Base-by-base conservation (phyloP, 257 asterid genomes). In the Verbascum thapsus region DNA sequence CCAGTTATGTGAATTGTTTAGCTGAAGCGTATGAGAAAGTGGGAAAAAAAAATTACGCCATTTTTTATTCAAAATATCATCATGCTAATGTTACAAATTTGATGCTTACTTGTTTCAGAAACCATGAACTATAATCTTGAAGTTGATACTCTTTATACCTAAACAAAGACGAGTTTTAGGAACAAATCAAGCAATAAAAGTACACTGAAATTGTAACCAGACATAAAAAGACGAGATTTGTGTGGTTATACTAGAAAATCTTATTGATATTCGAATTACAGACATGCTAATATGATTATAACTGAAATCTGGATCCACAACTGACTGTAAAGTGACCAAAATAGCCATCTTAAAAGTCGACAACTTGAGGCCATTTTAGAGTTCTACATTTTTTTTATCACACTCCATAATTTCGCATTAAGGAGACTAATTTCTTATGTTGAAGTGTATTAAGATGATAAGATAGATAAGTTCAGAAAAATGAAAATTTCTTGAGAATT, bases 71-170 rank as follows among this genome's bases (percentile, higher is more conserved):
- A 23, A 56, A n/a, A 39, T 53, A 32, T 53, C 3, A 15, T 18
- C 44, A 10, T 22, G 66, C 13, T 43, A 26, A 26, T 26, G 32
- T 32, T 35, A 19, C 32, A 6, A 10, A 52, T 52, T 39, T 44
- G 37, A 50, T 55, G 61, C 80, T 78, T 68, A 88, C 97, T 65
- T 83, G 87, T 72, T 88, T 88, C 64, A 81, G 88, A 77, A 91
- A 91, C 98, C 96, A 91, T 55, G 94, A 85, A 71, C 92, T 83
- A 54, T 86, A 91, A 67, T 91, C 97, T 44, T 88, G 83, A 71
- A 91, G 96, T 58, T 91, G 96, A 69, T 91, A 91, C 79, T 91
- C 98, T 78, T 91, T 88, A 78, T 88, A 88, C 85, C 94, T 83
- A 66, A 68, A 41, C 45, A 18, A 48, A 76, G 32, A 30, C 20